Evolutionary conservation across 495 filamentous ascomycete species (phyloP).

Genomic region (Mytilinidion resinicola): DNA sequence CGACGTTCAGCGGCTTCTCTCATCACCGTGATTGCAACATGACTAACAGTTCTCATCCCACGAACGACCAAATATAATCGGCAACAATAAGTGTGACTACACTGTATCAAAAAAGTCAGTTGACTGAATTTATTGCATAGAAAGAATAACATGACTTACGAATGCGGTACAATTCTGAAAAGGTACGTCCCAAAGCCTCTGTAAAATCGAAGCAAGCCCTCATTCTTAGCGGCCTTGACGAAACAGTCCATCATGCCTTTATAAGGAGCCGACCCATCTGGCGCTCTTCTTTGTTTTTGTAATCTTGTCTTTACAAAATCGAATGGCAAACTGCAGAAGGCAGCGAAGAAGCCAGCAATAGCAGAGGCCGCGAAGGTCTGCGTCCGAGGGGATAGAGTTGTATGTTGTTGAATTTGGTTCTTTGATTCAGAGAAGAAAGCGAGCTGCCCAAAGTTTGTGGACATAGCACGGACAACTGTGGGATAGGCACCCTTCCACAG

Average conservation of each 20-base stretch:
- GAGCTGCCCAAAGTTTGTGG: slow-evolving; percentile 12
- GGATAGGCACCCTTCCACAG: slow-evolving; percentile 5
- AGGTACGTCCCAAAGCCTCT: slow-evolving; percentile 8
- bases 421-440: slow-evolving; percentile 12
- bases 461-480: slow-evolving; percentile 5
- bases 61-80: neutral
- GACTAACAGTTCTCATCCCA: too few relatives aligned
- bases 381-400: neutral
- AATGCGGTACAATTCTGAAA: slow-evolving; percentile 6
- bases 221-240: slow-evolving; percentile 3
- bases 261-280: neutral
- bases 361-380: neutral
- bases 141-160: neutral
- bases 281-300: neutral
- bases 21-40: too few relatives aligned
- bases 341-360: slow-evolving; percentile 9
- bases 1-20: too few relatives aligned
- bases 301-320: slow-evolving; percentile 8
- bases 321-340: slow-evolving; percentile 7
- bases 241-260: slow-evolving; percentile 7
- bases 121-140: neutral
- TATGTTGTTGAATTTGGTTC: neutral
- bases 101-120: neutral
- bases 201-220: slow-evolving; percentile 7
- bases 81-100: slow-evolving; percentile 9